These are phyloP conservation scores for Calonectria ilicicola DNA, from an alignment of 2,329 filamentous ascomycete species.

Conservation along the genomic window DNA sequence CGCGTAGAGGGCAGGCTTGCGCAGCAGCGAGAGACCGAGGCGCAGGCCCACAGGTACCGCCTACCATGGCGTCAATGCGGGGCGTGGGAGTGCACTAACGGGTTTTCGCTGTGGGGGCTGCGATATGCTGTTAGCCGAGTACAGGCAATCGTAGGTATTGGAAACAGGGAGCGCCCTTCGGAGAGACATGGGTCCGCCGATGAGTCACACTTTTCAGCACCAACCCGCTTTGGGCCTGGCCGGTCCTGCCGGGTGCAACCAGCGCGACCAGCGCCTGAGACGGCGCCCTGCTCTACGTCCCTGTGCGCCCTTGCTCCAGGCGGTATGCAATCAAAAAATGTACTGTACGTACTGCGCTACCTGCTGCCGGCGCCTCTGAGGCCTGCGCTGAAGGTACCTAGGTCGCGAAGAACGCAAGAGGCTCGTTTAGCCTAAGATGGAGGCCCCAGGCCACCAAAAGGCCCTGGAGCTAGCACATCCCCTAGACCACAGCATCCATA, in stretches of 20 bases:
- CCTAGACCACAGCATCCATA: background rate
- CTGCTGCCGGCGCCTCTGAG: background rate
- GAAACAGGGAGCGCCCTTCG: conserved; percentile 36
- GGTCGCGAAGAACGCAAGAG: background rate
- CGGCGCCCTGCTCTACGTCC: conserved; percentile 31
- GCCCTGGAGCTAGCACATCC: conserved; percentile 6
- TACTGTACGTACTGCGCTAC: conserved; percentile 4
- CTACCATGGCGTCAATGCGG: conserved; percentile 38
- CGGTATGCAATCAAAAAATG: background rate
- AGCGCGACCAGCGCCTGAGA: conserved; percentile 38
- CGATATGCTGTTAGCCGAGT: conserved; percentile 24
- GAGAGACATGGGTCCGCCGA: conserved; percentile 44
- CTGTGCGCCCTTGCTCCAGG: conserved; percentile 13
- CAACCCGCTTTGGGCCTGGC: conserved; percentile 45
- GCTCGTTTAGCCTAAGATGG: background rate
- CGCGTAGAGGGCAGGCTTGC: conserved; percentile 9
- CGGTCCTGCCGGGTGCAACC: conserved; percentile 33
- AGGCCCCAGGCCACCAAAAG: conserved; percentile 3
- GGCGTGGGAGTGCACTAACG: conserved; percentile 33
- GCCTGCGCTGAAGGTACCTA: background rate
- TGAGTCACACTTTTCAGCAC: conserved; percentile 50
- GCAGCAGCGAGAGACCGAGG: background rate
- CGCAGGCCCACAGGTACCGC: conserved; percentile 7
- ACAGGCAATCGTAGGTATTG: conserved; percentile 29
- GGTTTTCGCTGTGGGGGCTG: background rate